Base-by-base conservation (phyloP, 306 rosid genomes). In the Trifolium pratense region DNA sequence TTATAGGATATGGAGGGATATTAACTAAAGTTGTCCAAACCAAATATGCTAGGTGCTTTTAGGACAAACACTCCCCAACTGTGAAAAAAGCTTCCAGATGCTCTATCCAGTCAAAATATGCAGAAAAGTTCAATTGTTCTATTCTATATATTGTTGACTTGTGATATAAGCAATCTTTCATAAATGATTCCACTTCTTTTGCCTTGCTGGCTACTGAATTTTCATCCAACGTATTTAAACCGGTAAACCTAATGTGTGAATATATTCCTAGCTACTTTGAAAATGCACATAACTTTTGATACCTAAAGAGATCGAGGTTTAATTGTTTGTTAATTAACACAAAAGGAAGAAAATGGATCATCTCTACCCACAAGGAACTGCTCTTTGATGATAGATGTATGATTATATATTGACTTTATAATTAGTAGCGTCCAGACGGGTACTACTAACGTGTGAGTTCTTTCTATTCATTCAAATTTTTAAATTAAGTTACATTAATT, bases 201-300 rank as follows among this genome's bases (percentile, higher is more conserved):
- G 59, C 55, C 52, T 25, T 67, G 36, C 21, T 13, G 9, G 59
- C 62, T n/a, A 7, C 23, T 64, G 53, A 64, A 26, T 45, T 52
- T 40, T 62, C 60, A 36, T 6, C 18, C 67, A 36, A 5, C 18
- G 18, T 45, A 45, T 75, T 55, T 7, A 43, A 55, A 21, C 9
- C 4, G 29, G 16, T 37, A 51, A 52, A 51, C 51, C 36, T 34
- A 43, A 65, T 26, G 16, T 37, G 68, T 56, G 62, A 78, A 72
- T 46, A 71, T 64, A 48, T 71, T 78, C 78, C 72, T n/a, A n/a
- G n/a, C n/a, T 59, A 42, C 78, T 42, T 71, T 23, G 78, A 36
- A 71, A 52, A 43, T 34, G 5, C n/a, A 69, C 51, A 46, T 10
- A 34, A 46, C 32, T 43, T 56, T 34, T 58, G 15, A 43, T 29